phyloP scores from a whole-genome alignment of 208 protist species.

The Angomonas deanei region DNA sequence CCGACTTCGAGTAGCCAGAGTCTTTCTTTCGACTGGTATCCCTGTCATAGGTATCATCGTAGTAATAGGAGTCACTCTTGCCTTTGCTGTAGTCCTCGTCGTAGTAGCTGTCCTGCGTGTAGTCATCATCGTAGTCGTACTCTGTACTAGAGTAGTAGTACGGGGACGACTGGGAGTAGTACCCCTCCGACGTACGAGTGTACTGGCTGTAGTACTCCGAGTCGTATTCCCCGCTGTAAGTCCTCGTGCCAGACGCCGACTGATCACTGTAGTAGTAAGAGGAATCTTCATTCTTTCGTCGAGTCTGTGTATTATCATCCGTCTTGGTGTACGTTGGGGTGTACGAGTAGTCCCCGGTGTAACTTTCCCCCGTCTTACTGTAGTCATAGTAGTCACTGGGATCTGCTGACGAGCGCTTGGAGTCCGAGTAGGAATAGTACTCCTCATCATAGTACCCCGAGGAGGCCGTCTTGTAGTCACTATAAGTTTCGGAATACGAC shows the following conservation, averaged over 20 bases:
- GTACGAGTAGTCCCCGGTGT: no score
- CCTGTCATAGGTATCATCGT: background rate
- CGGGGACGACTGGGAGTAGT: conserved; percentile 17
- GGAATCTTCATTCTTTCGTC: no score
- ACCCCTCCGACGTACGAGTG: background rate
- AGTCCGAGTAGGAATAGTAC: background rate
- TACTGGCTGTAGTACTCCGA: conserved; percentile 1
- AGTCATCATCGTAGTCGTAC: conserved; percentile 15
- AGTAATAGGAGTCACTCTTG: background rate
- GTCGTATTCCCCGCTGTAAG: no score
- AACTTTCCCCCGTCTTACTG: no score
- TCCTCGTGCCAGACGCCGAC: no score
- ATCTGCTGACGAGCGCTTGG: background rate
- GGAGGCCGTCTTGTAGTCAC: background rate
- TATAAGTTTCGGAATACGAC: background rate
- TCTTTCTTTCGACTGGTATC: background rate
- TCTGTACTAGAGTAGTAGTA: conserved; percentile 12
- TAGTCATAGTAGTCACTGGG: background rate
- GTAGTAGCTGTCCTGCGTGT: conserved; percentile 4
- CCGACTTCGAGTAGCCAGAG: background rate
- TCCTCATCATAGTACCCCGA: background rate
- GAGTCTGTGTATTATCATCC: no score
- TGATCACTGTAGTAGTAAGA: no score
- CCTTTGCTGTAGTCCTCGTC: background rate
- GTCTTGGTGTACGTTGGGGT: no score